phyloP scores from a whole-genome alignment of 108 stramenopile genomes.

The Fistulifera pelliculosa region DNA sequence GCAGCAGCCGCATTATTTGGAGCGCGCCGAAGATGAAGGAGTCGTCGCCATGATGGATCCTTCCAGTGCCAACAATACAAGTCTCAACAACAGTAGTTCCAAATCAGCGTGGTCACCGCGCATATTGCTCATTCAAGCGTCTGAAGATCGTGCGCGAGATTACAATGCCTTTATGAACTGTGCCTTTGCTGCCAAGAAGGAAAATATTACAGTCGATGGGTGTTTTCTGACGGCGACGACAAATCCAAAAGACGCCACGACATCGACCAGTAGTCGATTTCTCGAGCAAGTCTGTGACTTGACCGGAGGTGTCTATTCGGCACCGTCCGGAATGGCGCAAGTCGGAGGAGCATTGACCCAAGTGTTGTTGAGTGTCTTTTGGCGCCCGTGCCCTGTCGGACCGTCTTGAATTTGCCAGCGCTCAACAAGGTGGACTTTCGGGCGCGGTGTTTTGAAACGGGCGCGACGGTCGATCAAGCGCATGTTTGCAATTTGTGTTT shows the following conservation, averaged over 20 bases:
- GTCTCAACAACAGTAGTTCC: slow-evolving; percentile 12
- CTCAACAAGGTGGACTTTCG: slow-evolving; percentile 79
- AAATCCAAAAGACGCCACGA: slow-evolving; percentile 23
- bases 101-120: slow-evolving; percentile 55
- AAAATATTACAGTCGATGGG: slow-evolving; percentile 68
- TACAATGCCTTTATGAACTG: slow-evolving; percentile 91
- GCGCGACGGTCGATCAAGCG: slow-evolving; percentile 62
- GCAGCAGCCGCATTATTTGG: slow-evolving; percentile 3
- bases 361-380: slow-evolving; percentile 66
- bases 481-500: slow-evolving; percentile 79
- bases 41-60: slow-evolving; percentile 49
- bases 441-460: slow-evolving; percentile 74
- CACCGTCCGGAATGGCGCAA: slow-evolving; percentile 58
- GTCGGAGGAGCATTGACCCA: slow-evolving; percentile 70
- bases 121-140: slow-evolving; percentile 70
- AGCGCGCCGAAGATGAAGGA: slow-evolving; percentile 51
- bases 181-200: slow-evolving; percentile 68
- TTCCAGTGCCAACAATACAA: slow-evolving; percentile 11
- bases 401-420: slow-evolving; percentile 50
- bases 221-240: slow-evolving; percentile 53
- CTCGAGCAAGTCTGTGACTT: slow-evolving; percentile 76
- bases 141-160: slow-evolving; percentile 73
- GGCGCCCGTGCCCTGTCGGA: slow-evolving; percentile 40
- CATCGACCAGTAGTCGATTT: slow-evolving; percentile 21
- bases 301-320: slow-evolving; percentile 29